A percentile compares a stretch with the other conserved stretches of the same genome.
Evolutionary conservation across 495 filamentous ascomycete species (phyloP).

Genomic region (Acidiella bohemica): DNA sequence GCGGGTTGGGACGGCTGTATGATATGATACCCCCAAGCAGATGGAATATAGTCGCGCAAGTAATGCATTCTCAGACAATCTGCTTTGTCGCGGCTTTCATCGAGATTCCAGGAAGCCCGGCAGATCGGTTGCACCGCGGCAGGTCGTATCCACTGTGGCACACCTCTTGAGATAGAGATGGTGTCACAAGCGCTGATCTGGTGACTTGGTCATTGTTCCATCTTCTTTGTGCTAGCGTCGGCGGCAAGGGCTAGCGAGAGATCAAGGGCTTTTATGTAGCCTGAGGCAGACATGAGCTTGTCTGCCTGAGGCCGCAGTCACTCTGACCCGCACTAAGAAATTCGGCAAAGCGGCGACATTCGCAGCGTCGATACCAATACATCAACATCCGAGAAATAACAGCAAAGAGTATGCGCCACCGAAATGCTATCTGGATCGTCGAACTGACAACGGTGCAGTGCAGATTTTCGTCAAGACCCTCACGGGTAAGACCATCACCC

Average conservation of each 20-base stretch:
- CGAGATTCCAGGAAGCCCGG: too few species aligned
- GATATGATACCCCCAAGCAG: conserved; percentile 4
- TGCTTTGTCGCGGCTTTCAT: not conserved
- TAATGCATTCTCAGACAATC: not conserved
- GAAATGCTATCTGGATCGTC: too few species aligned
- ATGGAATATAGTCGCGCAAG: not conserved
- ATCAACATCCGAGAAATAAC: not conserved
- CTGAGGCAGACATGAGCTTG: too few species aligned
- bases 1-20: conserved; percentile 1
- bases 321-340: not conserved
- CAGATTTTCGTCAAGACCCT: conserved; percentile 33
- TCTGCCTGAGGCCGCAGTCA: not conserved
- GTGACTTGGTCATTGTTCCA: not conserved
- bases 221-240: not conserved
- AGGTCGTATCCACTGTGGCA: not conserved
- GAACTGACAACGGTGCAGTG: too few species aligned
- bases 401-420: conserved; percentile 5
- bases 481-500: conserved; percentile 92
- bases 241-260: not conserved
- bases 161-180: not conserved
- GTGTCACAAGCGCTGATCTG: not conserved
- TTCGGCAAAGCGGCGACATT: conserved; percentile 1
- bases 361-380: not conserved
- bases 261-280: too few species aligned
- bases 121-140: not conserved